phyloP scores from a whole-genome alignment of 768 basidiomycete species.

The Rhizopogon vesiculosus region DNA sequence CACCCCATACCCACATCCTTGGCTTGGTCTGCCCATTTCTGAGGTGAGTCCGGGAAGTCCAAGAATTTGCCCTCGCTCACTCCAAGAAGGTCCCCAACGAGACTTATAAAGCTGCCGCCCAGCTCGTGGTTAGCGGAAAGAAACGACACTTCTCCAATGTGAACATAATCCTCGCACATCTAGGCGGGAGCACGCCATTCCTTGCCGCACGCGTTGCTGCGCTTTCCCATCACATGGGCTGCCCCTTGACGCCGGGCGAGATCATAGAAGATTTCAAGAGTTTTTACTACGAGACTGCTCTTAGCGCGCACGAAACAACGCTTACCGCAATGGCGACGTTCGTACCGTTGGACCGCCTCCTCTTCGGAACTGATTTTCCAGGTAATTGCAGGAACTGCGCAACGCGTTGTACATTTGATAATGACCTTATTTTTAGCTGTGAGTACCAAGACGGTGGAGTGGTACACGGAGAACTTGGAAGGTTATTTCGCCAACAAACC shows the following conservation, averaged over 20 bases:
- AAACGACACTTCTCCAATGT: constrained; percentile 58
- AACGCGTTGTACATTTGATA: neutral
- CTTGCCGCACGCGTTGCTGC: constrained; percentile 68
- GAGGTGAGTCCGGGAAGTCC: constrained; percentile 40
- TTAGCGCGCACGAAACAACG: constrained; percentile 52
- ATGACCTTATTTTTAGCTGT: constrained; percentile 40
- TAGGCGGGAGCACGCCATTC: constrained; percentile 65
- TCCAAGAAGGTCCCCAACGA: constrained; percentile 65
- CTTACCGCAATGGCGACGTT: constrained; percentile 49
- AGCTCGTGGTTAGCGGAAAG: constrained; percentile 67
- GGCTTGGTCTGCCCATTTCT: constrained; percentile 62
- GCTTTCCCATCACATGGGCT: constrained; percentile 68
- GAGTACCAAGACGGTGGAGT: constrained; percentile 46
- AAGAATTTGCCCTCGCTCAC: constrained; percentile 1
- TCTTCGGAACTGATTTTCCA: constrained; percentile 78
- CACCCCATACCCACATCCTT: constrained; percentile 57
- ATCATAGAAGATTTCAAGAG: constrained; percentile 64
- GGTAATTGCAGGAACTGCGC: constrained; percentile 36
- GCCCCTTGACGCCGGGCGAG: constrained; percentile 53
- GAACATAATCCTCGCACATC: constrained; percentile 67
- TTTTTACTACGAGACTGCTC: constrained; percentile 74
- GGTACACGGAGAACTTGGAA: constrained; percentile 57
- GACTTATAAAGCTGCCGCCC: constrained; percentile 77
- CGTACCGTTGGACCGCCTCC: constrained; percentile 43
- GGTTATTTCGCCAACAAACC: constrained; percentile 40